Percentiles rank a stretch among this genome's conserved stretches.
These are phyloP conservation scores for Hygrophorus pudorinus DNA, from an alignment of 768 basidiomycete species.

Conservation along the genomic window DNA sequence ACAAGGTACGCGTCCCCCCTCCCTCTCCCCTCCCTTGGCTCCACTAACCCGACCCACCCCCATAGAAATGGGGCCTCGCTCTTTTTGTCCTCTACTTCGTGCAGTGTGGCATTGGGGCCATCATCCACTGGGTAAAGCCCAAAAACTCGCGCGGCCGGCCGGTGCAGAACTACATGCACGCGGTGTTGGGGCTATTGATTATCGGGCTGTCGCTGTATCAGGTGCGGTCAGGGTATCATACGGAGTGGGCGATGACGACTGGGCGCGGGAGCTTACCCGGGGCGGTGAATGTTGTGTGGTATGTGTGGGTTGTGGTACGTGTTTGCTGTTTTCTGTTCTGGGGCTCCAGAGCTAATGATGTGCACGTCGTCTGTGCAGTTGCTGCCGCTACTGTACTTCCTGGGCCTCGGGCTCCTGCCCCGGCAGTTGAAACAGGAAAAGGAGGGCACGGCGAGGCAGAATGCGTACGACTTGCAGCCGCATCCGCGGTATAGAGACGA, in stretches of 20 bases:
- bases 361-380: constrained; percentile 18
- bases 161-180: constrained; percentile 49
- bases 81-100: constrained; percentile 40
- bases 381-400: constrained; percentile 31
- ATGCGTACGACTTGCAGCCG: too few species aligned
- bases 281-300: constrained; percentile 33
- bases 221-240: constrained; percentile 33
- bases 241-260: constrained; percentile 39
- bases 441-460: not conserved
- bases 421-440: constrained; percentile 41
- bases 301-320: constrained; percentile 40
- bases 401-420: constrained; percentile 34
- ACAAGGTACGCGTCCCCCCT: constrained; percentile 30
- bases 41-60: not conserved
- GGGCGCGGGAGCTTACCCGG: constrained; percentile 29
- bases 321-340: constrained; percentile 4
- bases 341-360: not conserved
- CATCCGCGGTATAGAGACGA: too few species aligned
- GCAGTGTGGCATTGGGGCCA: constrained; percentile 39
- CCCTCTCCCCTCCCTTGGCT: too few species aligned
- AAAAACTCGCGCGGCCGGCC: constrained; percentile 27
- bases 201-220: constrained; percentile 42
- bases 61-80: constrained; percentile 39
- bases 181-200: constrained; percentile 38
- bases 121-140: constrained; percentile 46